These are phyloP conservation scores for Blastobotrys raffinosifermentans DNA, from an alignment of 1,139 yeast species.

Conservation along the genomic window DNA sequence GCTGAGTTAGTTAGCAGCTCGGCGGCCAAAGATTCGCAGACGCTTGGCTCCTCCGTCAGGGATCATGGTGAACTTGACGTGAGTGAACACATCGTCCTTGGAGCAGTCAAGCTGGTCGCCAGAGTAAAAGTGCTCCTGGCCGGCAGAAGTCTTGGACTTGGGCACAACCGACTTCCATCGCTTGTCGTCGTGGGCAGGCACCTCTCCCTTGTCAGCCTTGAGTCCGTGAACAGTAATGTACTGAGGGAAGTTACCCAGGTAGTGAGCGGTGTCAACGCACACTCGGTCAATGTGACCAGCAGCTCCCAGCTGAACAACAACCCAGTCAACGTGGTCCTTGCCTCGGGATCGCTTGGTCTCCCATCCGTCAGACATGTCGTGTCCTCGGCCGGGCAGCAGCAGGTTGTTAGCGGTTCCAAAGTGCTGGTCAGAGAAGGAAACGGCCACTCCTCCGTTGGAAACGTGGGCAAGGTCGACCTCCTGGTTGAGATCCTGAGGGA, in stretches of 20 bases:
- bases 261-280: constrained; percentile 85
- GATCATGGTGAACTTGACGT: constrained; percentile 72
- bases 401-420: constrained; percentile 87
- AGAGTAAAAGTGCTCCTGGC: constrained; percentile 61
- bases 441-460: constrained; percentile 82
- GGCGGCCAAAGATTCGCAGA: constrained; percentile 69
- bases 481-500: constrained; percentile 42
- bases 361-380: constrained; percentile 98
- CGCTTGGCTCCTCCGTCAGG: constrained; percentile 98
- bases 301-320: constrained; percentile 68
- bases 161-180: constrained; percentile 64
- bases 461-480: constrained; percentile 75
- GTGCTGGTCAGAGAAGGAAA: constrained; percentile 80
- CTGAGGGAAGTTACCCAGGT: constrained; percentile 91
- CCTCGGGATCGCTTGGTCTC: constrained; percentile 87
- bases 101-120: constrained; percentile 21
- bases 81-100: constrained; percentile 40
- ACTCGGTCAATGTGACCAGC: constrained; percentile 46
- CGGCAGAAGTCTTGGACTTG: constrained; percentile 70
- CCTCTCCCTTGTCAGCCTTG: constrained; percentile 31
- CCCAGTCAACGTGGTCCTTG: constrained; percentile 89
- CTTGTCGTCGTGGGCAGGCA: constrained; percentile 35
- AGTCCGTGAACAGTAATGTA: constrained; percentile 51
- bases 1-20: constrained; percentile 27
- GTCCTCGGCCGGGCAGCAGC: constrained; percentile 87